Evolutionary conservation across 2,329 filamentous ascomycete genomes (phyloP), one percentile per base, ranked within the genome.

Genomic region (Fusarium subtropicale): DNA sequence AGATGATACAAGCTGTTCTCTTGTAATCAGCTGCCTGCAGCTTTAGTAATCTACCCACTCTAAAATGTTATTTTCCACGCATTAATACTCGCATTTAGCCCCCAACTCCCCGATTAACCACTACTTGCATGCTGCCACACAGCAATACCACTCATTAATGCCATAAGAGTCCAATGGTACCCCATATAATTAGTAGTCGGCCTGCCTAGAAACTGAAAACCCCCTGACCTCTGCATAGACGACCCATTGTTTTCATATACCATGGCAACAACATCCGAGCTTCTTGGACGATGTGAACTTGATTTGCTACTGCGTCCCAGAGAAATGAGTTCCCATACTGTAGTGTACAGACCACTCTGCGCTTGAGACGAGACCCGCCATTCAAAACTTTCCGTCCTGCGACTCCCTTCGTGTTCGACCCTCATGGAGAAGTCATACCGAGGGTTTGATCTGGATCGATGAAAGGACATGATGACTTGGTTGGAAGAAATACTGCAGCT

Each of bases 251-350:
- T 45, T 12, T 70, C 69, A 2, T 66, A 56, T 11, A 69, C 30
- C 20, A 66, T 57, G 0, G 69, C 69, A 28, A 72, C 63, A 12
- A 67, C 24, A 6, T 72, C 69, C 1, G 50, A 41, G 13, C 55
- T 55, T 12, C 56, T 39, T 0, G 42, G 36, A 2, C 54, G 58
- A n/a, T 8, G 24, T 1, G 60, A 64, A 3, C 52, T 15, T 0
- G 69, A 45, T 3, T 20, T 56, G 22, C 46, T 53, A 7, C 11
- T 34, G 1, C 41, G 36, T 2, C 69, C 60, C 0, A 71, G 30
- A 0, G 64, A 67, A 2, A 64, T 34, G 0, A 72, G 69, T 13
- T 72, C 64, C 69, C 69, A 72, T 1, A 61, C 59, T 24, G 31
- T 42, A 2, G 20, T 45, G 2, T 59, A 64, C 13, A 47, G 22